These are phyloP conservation scores for Cydonia oblonga DNA, from an alignment of 331 rosid genomes.

Conservation along the genomic window DNA sequence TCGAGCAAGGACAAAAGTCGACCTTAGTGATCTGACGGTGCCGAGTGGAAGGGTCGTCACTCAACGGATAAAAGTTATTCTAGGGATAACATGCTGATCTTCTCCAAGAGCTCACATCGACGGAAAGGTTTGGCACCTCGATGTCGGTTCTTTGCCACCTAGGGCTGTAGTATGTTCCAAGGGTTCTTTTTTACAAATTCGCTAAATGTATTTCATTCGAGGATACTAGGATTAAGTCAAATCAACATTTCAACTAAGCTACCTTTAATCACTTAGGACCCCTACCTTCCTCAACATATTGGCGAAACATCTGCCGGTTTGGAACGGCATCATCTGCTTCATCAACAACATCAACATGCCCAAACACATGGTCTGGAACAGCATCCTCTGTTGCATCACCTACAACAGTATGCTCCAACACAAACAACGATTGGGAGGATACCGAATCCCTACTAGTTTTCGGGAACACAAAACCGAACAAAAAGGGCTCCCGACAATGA, in stretches of 20 bases:
- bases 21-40: too few species aligned
- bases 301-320: background rate
- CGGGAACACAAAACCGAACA: background rate
- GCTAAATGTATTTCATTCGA: background rate
- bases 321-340: background rate
- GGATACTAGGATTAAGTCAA: background rate
- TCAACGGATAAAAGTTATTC: too few species aligned
- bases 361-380: background rate
- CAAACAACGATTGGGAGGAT: background rate
- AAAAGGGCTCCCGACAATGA: background rate
- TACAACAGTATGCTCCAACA: background rate
- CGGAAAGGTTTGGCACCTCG: too few species aligned
- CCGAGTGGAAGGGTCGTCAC: too few species aligned
- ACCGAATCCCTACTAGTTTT: background rate
- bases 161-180: too few species aligned
- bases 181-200: too few species aligned
- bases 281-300: background rate
- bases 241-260: background rate
- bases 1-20: too few species aligned
- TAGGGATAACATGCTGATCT: too few species aligned
- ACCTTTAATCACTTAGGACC: background rate
- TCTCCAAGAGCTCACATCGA: too few species aligned
- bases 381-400: background rate
- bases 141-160: too few species aligned
- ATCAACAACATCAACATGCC: background rate